Percentiles rank a stretch among this genome's conserved stretches.
phyloP scores from a whole-genome alignment of 306 rosid genomes.

The Potentilla sterilis region DNA sequence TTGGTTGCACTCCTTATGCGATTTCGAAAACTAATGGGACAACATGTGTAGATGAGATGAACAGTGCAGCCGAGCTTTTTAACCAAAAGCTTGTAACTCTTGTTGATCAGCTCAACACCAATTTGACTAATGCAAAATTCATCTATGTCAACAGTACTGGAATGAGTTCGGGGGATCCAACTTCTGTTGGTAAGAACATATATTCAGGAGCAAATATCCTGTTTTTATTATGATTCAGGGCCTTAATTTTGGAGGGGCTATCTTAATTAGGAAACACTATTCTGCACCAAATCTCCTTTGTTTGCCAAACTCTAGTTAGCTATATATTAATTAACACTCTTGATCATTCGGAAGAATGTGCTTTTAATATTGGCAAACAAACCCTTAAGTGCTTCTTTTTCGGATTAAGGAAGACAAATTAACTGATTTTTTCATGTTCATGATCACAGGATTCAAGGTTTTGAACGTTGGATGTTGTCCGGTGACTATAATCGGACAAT shows the following conservation, averaged over 20 bases:
- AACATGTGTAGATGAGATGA: constrained; percentile 36
- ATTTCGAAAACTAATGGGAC: constrained; percentile 18
- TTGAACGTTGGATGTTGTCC: constrained; percentile 34
- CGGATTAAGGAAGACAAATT: background rate
- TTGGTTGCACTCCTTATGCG: constrained; percentile 58
- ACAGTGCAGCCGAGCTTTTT: constrained; percentile 28
- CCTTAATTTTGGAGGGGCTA: background rate
- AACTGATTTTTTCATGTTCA: background rate
- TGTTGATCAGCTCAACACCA: constrained; percentile 32
- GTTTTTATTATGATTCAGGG: background rate
- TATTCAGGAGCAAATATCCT: background rate
- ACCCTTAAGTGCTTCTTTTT: background rate
- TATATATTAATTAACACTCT: background rate
- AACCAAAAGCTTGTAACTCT: constrained; percentile 37
- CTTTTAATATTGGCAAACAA: background rate
- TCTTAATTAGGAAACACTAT: too few species aligned
- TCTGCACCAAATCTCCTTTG: background rate
- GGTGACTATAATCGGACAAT: constrained; percentile 25
- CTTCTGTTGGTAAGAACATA: constrained; percentile 3
- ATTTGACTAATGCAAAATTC: constrained; percentile 36
- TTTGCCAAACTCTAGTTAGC: background rate
- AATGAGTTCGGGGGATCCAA: background rate
- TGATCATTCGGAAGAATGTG: background rate
- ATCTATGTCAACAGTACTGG: constrained; percentile 24
- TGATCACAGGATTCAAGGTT: constrained; percentile 40